Conservation (phyloP, 768 basidiomycete genomes). For the Amanita subjunquillea region DNA sequence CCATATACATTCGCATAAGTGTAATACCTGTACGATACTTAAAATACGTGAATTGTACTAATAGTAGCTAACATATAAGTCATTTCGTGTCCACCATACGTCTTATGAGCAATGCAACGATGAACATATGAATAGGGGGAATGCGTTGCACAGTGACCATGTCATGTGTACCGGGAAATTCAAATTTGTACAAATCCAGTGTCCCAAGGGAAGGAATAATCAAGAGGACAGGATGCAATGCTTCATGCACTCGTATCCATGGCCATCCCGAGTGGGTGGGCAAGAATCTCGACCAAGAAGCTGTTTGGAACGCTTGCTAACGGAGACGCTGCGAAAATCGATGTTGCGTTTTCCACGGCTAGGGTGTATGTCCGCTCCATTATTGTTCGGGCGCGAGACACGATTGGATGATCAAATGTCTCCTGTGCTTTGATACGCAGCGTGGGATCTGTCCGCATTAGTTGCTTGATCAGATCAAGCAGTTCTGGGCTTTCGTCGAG, state of each 20-base stretch:
- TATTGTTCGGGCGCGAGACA: slow-evolving; percentile 46
- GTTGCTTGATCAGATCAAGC: slow-evolving; percentile 53
- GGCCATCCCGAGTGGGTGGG: slow-evolving; percentile 10
- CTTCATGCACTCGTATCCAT: slow-evolving; percentile 18
- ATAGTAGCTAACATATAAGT: slow-evolving; percentile 8
- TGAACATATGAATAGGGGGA: background rate
- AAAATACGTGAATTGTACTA: slow-evolving; percentile 6
- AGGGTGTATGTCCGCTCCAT: slow-evolving; percentile 47
- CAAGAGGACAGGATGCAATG: slow-evolving; percentile 13
- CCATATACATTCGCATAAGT: slow-evolving; percentile 4
- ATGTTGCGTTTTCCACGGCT: slow-evolving; percentile 22
- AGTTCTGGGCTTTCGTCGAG: slow-evolving; percentile 56
- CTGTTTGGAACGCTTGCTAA: slow-evolving; percentile 47
- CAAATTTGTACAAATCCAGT: slow-evolving; percentile 5
- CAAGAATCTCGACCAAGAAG: slow-evolving; percentile 60
- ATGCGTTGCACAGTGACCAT: background rate
- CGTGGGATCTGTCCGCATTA: slow-evolving; percentile 69
- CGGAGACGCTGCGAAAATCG: slow-evolving; percentile 47
- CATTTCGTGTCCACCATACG: background rate
- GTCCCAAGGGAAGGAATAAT: slow-evolving; percentile 8
- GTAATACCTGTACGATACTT: slow-evolving; percentile 2
- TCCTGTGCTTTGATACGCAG: slow-evolving; percentile 45
- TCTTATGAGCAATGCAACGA: slow-evolving; percentile 6
- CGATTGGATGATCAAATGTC: slow-evolving; percentile 52
- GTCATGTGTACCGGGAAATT: background rate